phyloP scores from a whole-genome alignment of 345 rosid genomes.

The Ceriops decandra region DNA sequence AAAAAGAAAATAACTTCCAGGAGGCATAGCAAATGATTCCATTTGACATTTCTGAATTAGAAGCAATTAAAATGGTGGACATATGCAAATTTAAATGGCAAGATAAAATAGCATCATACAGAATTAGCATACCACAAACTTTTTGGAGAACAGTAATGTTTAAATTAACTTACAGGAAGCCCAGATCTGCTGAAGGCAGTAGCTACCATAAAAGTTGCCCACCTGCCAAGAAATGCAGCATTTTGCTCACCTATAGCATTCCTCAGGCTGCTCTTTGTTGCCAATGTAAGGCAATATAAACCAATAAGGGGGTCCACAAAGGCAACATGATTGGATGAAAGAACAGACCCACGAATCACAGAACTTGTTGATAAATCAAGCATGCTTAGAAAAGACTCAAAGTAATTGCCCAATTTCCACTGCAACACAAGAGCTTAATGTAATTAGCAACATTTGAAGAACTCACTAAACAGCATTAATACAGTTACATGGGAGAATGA shows the following conservation, averaged over 20 bases:
- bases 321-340: conserved; percentile 54
- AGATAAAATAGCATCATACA: background rate
- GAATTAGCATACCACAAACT: background rate
- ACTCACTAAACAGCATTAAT: background rate
- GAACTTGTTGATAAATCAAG: conserved; percentile 43
- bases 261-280: conserved; percentile 53
- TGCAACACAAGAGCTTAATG: conserved; percentile 39
- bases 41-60: background rate
- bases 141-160: background rate
- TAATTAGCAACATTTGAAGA: conserved; percentile 8
- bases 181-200: conserved; percentile 80
- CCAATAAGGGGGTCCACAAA: conserved; percentile 83
- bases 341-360: conserved; percentile 30
- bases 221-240: conserved; percentile 61
- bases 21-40: background rate
- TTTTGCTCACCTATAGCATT: conserved; percentile 67
- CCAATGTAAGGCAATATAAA: conserved; percentile 54
- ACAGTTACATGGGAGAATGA: background rate
- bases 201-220: conserved; percentile 73
- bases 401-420: conserved; percentile 85
- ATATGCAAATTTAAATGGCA: conserved; percentile 2
- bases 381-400: conserved; percentile 63
- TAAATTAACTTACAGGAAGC: conserved; percentile 70
- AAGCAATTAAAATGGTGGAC: background rate
- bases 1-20: background rate